These are phyloP conservation scores for Sicyos edulis DNA, from an alignment of 306 rosid genomes.

Conservation along the genomic window DNA sequence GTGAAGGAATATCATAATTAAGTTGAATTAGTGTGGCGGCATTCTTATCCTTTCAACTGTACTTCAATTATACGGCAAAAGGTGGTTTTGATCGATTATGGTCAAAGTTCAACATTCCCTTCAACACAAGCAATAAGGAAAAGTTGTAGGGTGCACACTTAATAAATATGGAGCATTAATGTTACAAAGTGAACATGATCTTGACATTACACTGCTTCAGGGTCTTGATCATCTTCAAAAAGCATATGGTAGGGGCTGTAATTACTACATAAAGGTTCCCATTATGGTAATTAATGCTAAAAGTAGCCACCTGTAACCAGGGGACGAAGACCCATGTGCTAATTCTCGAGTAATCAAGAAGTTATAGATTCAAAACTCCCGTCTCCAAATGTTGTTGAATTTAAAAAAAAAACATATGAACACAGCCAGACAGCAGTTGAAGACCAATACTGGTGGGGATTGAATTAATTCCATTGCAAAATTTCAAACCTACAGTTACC, in stretches of 20 bases:
- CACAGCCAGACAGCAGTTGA: conserved; percentile 4
- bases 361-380: too few relatives aligned
- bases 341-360: too few relatives aligned
- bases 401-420: not conserved
- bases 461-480: not conserved
- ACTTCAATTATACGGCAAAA: conserved; percentile 35
- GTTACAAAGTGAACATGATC: conserved; percentile 20
- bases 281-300: conserved; percentile 7
- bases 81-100: conserved; percentile 20
- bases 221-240: conserved; percentile 16
- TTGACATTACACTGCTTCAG: conserved; percentile 6
- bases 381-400: too few relatives aligned
- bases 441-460: not conserved
- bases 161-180: conserved; percentile 39
- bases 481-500: not conserved
- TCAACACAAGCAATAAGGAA: conserved; percentile 27
- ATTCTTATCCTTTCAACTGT: conserved; percentile 24
- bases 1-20: conserved; percentile 23
- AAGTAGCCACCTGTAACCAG: conserved; percentile 7
- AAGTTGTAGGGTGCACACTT: conserved; percentile 24
- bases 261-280: not conserved
- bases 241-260: conserved; percentile 6
- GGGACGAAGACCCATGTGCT: not conserved
- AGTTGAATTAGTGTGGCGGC: conserved; percentile 31
- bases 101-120: conserved; percentile 23